A percentile compares a stretch with the other conserved stretches of the same genome.
Evolutionary conservation across 2,329 filamentous ascomycete genomes (phyloP).

Genomic region (Trichothecium roseum): DNA sequence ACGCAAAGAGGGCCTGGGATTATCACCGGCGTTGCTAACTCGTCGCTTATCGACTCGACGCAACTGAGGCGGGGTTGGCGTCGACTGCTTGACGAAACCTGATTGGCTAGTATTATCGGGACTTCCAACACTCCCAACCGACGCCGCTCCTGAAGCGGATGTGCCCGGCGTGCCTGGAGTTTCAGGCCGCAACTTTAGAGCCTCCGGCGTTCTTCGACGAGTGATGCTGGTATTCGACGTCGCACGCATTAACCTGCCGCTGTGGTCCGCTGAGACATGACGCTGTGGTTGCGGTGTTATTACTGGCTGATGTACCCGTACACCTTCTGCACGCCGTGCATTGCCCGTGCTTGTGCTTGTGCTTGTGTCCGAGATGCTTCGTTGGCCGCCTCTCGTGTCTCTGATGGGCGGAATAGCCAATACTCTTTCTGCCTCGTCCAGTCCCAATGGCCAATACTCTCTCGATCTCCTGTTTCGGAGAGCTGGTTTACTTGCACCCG

Average conservation of each 20-base stretch:
- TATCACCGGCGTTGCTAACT: constrained; percentile 68
- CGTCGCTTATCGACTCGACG: constrained; percentile 57
- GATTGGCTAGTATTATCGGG: no score
- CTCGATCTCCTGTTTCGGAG: no score
- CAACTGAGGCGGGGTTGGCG: constrained; percentile 52
- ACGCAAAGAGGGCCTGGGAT: constrained; percentile 40
- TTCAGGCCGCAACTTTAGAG: constrained; percentile 47
- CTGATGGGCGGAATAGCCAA: constrained; percentile 1
- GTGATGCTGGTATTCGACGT: constrained; percentile 45
- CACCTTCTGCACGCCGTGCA: neutral
- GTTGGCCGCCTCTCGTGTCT: constrained; percentile 7
- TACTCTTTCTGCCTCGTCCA: no score
- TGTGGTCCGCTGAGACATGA: constrained; percentile 5
- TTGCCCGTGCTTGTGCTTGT: neutral
- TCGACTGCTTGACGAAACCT: constrained; percentile 15
- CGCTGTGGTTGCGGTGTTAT: no score
- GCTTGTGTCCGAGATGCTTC: constrained; percentile 28
- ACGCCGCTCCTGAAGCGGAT: constrained; percentile 2
- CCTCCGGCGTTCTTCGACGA: constrained; percentile 42
- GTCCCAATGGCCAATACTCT: no score
- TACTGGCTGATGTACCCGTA: no score
- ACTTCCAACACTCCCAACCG: no score
- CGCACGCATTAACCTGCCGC: no score
- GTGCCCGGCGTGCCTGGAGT: constrained; percentile 49
- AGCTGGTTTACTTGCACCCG: no score